Percentiles rank a stretch among this genome's conserved stretches.
Evolutionary conservation across 2,329 filamentous ascomycete genomes (phyloP).

Genomic region (Juglanconis oblonga): DNA sequence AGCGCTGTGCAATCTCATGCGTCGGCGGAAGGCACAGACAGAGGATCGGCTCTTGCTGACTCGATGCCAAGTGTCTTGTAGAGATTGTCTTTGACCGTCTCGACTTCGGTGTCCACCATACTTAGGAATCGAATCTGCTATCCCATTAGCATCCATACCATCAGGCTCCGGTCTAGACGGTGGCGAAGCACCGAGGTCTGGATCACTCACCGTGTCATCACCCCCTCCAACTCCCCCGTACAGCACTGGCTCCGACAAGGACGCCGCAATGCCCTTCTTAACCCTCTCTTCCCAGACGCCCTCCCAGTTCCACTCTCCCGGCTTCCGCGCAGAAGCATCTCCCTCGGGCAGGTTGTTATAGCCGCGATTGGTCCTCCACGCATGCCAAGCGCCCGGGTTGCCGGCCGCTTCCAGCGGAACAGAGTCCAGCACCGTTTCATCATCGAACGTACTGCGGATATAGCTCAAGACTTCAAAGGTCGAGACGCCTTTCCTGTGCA

Average conservation of each 20-base stretch:
- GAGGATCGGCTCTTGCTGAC: slow-evolving; percentile 17
- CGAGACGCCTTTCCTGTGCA: slow-evolving; percentile 43
- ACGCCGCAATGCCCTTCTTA: slow-evolving; percentile 71
- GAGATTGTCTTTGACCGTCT: slow-evolving; percentile 57
- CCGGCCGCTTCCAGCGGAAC: slow-evolving; percentile 79
- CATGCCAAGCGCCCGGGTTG: slow-evolving; percentile 90
- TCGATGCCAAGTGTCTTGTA: slow-evolving; percentile 43
- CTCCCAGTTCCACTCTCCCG: slow-evolving; percentile 95
- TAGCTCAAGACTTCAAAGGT: slow-evolving; percentile 74
- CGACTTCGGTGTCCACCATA: slow-evolving; percentile 58
- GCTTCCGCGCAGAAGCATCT: slow-evolving; percentile 42
- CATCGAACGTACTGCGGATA: slow-evolving; percentile 77
- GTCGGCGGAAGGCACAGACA: slow-evolving; percentile 11
- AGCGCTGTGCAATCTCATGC: slow-evolving; percentile 1
- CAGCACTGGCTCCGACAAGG: slow-evolving; percentile 74
- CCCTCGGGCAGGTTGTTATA: slow-evolving; percentile 22
- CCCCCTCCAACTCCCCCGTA: slow-evolving; percentile 62
- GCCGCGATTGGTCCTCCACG: slow-evolving; percentile 70
- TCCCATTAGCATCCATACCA: background rate
- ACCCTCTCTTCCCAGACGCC: slow-evolving; percentile 94
- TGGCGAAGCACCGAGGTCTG: background rate
- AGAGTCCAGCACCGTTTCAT: slow-evolving; percentile 72
- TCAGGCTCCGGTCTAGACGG: no score
- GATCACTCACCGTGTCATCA: slow-evolving; percentile 69
- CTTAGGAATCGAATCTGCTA: slow-evolving; percentile 63